These are phyloP conservation scores for Moesziomyces aphidis DNA, from an alignment of 1,284 basidiomycete genomes.

Conservation along the genomic window DNA sequence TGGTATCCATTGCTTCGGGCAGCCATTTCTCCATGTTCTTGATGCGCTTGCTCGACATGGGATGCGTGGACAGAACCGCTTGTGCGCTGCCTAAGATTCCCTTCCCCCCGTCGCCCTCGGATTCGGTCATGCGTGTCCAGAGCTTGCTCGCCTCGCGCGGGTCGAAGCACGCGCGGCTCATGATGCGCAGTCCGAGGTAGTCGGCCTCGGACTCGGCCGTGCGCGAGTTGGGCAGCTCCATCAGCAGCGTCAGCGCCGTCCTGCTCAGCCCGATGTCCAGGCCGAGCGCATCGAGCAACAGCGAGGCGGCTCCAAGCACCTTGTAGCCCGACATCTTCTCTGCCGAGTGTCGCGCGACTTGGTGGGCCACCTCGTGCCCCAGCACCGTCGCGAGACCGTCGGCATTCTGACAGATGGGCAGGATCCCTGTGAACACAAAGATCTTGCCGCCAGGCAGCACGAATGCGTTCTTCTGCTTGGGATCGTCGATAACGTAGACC, in stretches of 20 bases:
- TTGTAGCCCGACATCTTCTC: slow-evolving; percentile 65
- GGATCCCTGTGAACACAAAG: slow-evolving; percentile 86
- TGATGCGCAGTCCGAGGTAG: slow-evolving; percentile 76
- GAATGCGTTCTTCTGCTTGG: slow-evolving; percentile 79
- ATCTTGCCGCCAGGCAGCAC: slow-evolving; percentile 80
- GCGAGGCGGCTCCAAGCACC: slow-evolving; percentile 45
- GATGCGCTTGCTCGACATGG: slow-evolving; percentile 51
- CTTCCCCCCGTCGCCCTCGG: slow-evolving; percentile 22
- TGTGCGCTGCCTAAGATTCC: slow-evolving; percentile 32
- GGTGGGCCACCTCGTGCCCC: slow-evolving; percentile 87
- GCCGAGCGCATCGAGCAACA: slow-evolving; percentile 52
- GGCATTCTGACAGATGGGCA: slow-evolving; percentile 82
- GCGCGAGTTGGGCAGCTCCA: slow-evolving; percentile 84
- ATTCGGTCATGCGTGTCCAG: slow-evolving; percentile 54
- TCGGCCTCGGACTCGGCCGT: slow-evolving; percentile 82
- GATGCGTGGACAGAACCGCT: slow-evolving; percentile 57
- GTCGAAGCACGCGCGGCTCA: slow-evolving; percentile 79
- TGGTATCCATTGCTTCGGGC: slow-evolving; percentile 31
- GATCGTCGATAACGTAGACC: slow-evolving; percentile 83
- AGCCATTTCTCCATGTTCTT: slow-evolving; percentile 58
- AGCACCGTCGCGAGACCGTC: slow-evolving; percentile 87
- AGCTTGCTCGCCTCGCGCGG: slow-evolving; percentile 74
- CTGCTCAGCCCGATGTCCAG: slow-evolving; percentile 58
- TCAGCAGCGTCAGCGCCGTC: slow-evolving; percentile 72
- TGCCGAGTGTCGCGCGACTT: slow-evolving; percentile 65